Conservation (phyloP, 192 early-diverging fungal species). For the Linderina pennispora region DNA sequence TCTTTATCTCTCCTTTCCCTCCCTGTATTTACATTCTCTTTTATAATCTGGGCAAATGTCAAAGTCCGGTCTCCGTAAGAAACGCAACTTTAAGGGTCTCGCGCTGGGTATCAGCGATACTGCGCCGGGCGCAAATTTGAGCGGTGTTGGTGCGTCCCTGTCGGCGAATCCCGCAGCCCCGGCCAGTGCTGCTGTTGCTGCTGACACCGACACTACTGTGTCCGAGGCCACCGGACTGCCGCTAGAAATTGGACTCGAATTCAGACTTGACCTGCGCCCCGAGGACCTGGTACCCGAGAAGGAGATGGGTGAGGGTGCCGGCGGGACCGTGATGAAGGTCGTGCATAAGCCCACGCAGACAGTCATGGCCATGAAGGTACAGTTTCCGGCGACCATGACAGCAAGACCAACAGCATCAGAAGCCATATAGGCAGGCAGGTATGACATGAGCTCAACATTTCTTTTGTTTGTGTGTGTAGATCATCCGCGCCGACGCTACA, state of each 20-base stretch:
- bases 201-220: slow-evolving; percentile 10
- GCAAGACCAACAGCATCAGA: slow-evolving; percentile 1
- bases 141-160: slow-evolving; percentile 3
- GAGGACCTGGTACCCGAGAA: slow-evolving; percentile 75
- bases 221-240: too few species aligned
- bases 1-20: too few species aligned
- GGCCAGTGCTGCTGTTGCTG: not conserved
- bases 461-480: slow-evolving; percentile 7
- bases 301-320: slow-evolving; percentile 89
- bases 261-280: slow-evolving; percentile 65
- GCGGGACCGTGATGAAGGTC: slow-evolving; percentile 84
- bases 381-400: slow-evolving; percentile 2
- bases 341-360: slow-evolving; percentile 80
- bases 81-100: slow-evolving; percentile 48
- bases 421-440: too few species aligned
- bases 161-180: slow-evolving; percentile 5
- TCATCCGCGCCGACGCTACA: slow-evolving; percentile 55
- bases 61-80: slow-evolving; percentile 42
- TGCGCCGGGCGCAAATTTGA: slow-evolving; percentile 5
- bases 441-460: too few species aligned
- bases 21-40: too few species aligned
- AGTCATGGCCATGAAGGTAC: slow-evolving; percentile 91
- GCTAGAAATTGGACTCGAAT: slow-evolving; percentile 65
- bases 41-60: too few species aligned
- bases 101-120: slow-evolving; percentile 29